Conservation (phyloP, 2,329 filamentous ascomycete species). For the Penicillium sp. region DNA sequence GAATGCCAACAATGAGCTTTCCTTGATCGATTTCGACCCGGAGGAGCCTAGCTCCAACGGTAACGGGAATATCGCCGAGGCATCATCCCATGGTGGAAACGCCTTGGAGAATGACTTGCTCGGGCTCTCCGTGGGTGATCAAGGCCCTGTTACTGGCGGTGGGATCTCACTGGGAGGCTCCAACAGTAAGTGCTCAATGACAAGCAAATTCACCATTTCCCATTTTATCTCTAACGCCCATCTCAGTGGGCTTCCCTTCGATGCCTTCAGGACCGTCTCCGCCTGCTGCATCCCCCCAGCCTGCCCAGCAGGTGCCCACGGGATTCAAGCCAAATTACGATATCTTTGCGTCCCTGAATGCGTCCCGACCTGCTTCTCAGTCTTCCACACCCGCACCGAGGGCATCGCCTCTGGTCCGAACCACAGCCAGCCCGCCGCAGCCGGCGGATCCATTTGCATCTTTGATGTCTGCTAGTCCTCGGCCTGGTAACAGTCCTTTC, state of each 20-base stretch:
- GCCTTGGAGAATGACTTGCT: slow-evolving; percentile 86
- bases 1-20: slow-evolving; percentile 72
- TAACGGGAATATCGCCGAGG: slow-evolving; percentile 35
- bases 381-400: slow-evolving; percentile 48
- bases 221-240: neutral
- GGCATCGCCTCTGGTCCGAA: slow-evolving; percentile 30
- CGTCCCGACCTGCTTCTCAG: slow-evolving; percentile 46
- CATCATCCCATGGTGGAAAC: slow-evolving; percentile 50
- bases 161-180: slow-evolving; percentile 74
- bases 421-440: slow-evolving; percentile 35
- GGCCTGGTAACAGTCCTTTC: slow-evolving; percentile 42
- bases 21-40: slow-evolving; percentile 81
- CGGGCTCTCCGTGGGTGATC: slow-evolving; percentile 74
- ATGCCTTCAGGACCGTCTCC: slow-evolving; percentile 22
- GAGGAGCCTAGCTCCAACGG: slow-evolving; percentile 48
- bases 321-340: slow-evolving; percentile 53
- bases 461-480: slow-evolving; percentile 50
- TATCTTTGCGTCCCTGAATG: slow-evolving; percentile 52
- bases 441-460: slow-evolving; percentile 59
- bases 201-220: neutral
- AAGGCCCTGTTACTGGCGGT: slow-evolving; percentile 67
- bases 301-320: slow-evolving; percentile 41
- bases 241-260: slow-evolving; percentile 38
- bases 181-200: slow-evolving; percentile 43
- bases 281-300: slow-evolving; percentile 23